Conservation (phyloP, 2,329 filamentous ascomycete genomes). For the Xylaria hypoxylon region DNA sequence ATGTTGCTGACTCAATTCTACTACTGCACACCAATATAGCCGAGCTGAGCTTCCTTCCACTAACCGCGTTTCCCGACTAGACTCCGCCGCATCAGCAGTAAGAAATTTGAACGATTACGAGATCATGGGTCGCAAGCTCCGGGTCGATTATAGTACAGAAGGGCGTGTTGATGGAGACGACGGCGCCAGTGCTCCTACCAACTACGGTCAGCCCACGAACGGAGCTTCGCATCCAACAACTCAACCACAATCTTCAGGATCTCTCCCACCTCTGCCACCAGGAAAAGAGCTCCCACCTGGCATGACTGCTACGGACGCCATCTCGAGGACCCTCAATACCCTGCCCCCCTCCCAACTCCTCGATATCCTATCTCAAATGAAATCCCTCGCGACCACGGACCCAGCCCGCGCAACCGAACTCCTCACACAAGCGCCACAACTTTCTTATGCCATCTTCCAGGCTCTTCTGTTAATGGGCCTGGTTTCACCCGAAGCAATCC, state of each 20-base stretch:
- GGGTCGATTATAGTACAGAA: constrained; percentile 96
- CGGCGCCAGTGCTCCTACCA: constrained; percentile 41
- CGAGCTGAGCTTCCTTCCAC: not conserved
- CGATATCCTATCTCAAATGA: constrained; percentile 95
- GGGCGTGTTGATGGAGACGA: constrained; percentile 78
- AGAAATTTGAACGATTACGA: constrained; percentile 96
- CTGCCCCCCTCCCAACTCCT: constrained; percentile 90
- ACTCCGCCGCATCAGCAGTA: constrained; percentile 90
- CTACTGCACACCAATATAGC: not conserved
- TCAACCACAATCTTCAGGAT: constrained; percentile 56
- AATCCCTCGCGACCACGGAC: constrained; percentile 84
- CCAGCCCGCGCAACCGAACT: constrained; percentile 87
- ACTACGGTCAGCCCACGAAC: constrained; percentile 45
- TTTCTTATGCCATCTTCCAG: constrained; percentile 95
- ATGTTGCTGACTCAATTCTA: constrained; percentile 41
- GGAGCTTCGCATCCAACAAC: constrained; percentile 50
- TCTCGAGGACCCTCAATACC: constrained; percentile 88
- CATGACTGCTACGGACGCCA: constrained; percentile 87
- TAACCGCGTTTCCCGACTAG: constrained; percentile 51
- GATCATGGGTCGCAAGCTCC: constrained; percentile 91
- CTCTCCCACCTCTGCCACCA: constrained; percentile 82
- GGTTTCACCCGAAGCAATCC: constrained; percentile 85
- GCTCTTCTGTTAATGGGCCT: constrained; percentile 92
- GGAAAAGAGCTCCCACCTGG: constrained; percentile 87
- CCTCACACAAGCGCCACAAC: constrained; percentile 87